Base-by-base conservation (phyloP, 2,329 filamentous ascomycete genomes). In the Ambrosiella beaveri region DNA sequence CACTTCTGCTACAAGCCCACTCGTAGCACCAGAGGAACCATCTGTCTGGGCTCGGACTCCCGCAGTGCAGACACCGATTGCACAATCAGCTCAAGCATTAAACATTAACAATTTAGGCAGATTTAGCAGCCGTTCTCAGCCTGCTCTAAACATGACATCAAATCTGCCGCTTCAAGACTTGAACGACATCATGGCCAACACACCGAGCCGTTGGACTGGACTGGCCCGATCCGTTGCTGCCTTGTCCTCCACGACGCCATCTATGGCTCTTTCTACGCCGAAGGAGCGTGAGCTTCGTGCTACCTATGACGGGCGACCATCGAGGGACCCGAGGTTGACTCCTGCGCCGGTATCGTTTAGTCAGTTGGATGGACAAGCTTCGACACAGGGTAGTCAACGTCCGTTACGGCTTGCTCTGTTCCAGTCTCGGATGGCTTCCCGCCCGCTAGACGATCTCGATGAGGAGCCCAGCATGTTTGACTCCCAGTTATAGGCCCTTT, bases 151-250 rank as follows among this genome's bases (percentile, higher is more conserved):
- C 19, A 7, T 38, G 19, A 54, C 45, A 13, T 15, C 15, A 41
- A 47, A 17, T 44, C 40, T 13, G 37, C 54, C 49, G 11, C 27
- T 47, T 35, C 12, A 38, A 17, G 57, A 61, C 17, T 44, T 59
- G 36, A 56, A 47, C 11, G 60, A 54, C 3, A 53, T 59, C n/a
- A 40, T 71, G 12, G 69, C 56, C 17, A 58, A 71, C 53, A 76
- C 74, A 7, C 74, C 74, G 1, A 75, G 73, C n/a, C 72, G 72
- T 54, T 71, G 73, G 68, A 74, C 72, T 2, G 71, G 74, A 2
- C 66, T 70, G 55, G 66, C 70, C 6, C 66, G 70, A 37, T 67
- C 70, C 4, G 67, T 71, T 61, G 65, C 68, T 6, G 69, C 67
- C 37, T 64, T 69, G 52, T 67, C 70, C 11, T 69, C 73, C 7